Conservation (phyloP, 176 grass and related monocot genomes). For the Triticum urartu region DNA sequence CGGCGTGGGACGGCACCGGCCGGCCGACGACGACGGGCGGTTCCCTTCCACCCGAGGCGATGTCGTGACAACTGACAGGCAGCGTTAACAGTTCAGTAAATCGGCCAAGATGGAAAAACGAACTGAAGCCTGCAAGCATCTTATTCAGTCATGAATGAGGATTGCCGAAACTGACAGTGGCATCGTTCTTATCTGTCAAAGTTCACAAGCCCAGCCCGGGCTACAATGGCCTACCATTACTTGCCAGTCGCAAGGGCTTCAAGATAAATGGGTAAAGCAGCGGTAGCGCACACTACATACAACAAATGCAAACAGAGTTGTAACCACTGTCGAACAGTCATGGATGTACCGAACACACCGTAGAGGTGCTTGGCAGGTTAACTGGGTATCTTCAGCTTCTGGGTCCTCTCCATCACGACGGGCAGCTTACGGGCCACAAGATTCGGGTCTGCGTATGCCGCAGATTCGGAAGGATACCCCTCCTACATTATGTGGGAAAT, state of each 20-base stretch:
- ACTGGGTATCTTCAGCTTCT: slow-evolving; percentile 62
- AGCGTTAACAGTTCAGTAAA: neutral
- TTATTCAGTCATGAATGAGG: neutral
- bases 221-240: neutral
- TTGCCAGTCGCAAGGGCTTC: neutral
- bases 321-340: neutral
- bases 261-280: neutral
- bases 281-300: slow-evolving; percentile 5
- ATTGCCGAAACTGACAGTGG: too few relatives aligned
- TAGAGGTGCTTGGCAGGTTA: slow-evolving; percentile 18
- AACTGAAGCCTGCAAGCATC: neutral
- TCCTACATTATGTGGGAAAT: slow-evolving; percentile 47
- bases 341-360: slow-evolving; percentile 9
- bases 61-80: too few relatives aligned
- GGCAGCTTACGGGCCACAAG: slow-evolving; percentile 66
- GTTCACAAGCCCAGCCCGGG: neutral
- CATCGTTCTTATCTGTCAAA: neutral
- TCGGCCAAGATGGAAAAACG: neutral
- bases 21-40: too few relatives aligned
- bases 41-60: too few relatives aligned
- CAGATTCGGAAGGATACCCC: slow-evolving; percentile 57
- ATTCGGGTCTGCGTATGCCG: slow-evolving; percentile 74
- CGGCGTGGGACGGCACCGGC: too few relatives aligned
- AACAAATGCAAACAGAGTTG: slow-evolving; percentile 11
- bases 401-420: slow-evolving; percentile 56